Conservation (phyloP, 1,139 yeast genomes). For the Nakaseomyces sp. region DNA sequence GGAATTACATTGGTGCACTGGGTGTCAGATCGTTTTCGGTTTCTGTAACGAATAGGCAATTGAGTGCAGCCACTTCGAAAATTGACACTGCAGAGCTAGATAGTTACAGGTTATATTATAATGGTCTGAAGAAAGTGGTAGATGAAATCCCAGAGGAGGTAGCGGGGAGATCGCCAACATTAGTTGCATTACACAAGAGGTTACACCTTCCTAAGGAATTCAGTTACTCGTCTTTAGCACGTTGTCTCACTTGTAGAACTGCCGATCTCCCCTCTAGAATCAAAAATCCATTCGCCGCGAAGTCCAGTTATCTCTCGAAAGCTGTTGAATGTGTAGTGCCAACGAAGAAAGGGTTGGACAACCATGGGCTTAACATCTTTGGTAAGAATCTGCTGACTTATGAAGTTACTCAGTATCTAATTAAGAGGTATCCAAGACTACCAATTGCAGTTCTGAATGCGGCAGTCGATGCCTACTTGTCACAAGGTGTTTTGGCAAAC, state of each 20-base stretch:
- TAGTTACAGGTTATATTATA: slow-evolving; percentile 22
- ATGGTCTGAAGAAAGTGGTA: slow-evolving; percentile 16
- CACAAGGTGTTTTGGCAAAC: slow-evolving; percentile 51
- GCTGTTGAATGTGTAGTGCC: slow-evolving; percentile 24
- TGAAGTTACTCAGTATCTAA: slow-evolving; percentile 64
- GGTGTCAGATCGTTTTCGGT: not conserved
- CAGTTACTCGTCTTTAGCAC: slow-evolving; percentile 62
- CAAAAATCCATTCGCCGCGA: slow-evolving; percentile 7
- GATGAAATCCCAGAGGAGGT: slow-evolving; percentile 35
- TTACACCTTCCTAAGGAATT: slow-evolving; percentile 50
- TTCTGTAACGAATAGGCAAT: not conserved
- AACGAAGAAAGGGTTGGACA: slow-evolving; percentile 50
- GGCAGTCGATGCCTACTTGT: slow-evolving; percentile 66
- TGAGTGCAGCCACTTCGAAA: not conserved
- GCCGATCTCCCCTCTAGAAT: slow-evolving; percentile 30
- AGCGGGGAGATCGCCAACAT: slow-evolving; percentile 54
- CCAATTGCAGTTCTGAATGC: slow-evolving; percentile 71
- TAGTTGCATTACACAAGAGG: slow-evolving; percentile 76
- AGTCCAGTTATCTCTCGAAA: slow-evolving; percentile 3
- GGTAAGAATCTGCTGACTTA: slow-evolving; percentile 73
- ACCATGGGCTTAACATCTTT: slow-evolving; percentile 68
- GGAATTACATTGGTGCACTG: not conserved
- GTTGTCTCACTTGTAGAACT: slow-evolving; percentile 55
- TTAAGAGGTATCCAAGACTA: slow-evolving; percentile 76
- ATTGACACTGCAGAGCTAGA: slow-evolving; percentile 13